Evolutionary conservation across 2,329 filamentous ascomycete genomes (phyloP).

Genomic region (Venturia nashicola): DNA sequence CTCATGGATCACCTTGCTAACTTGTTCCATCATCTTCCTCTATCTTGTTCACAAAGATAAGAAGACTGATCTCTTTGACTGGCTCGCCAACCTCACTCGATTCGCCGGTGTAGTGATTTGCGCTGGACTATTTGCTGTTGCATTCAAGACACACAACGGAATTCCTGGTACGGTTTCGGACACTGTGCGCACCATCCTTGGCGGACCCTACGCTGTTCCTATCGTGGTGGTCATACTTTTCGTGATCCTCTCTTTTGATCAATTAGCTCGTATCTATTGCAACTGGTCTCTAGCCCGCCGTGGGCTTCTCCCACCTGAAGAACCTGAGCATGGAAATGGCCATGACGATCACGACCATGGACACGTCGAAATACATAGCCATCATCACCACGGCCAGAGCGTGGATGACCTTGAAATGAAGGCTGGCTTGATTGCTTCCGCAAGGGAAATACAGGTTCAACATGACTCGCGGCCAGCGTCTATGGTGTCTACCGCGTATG

Average conservation of each 20-base stretch:
- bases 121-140: not conserved
- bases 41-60: slow-evolving; percentile 4
- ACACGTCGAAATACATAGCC: not conserved
- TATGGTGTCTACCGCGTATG: not conserved
- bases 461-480: not conserved
- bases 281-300: not conserved
- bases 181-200: not conserved
- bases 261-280: not conserved
- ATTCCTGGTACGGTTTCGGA: not conserved
- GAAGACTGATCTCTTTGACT: slow-evolving; percentile 4
- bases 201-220: not conserved
- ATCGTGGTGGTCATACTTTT: not conserved
- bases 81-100: not conserved
- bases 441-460: not conserved
- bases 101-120: not conserved
- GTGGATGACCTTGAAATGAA: not conserved
- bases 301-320: not conserved
- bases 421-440: not conserved
- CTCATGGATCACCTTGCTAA: not conserved
- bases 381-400: not conserved
- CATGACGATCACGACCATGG: not conserved
- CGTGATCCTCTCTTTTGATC: not conserved
- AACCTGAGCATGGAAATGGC: not conserved
- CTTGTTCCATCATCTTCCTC: not conserved
- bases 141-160: not conserved